Evolutionary conservation across 441 rosid species (phyloP).

Genomic region (Biscutella laevigata): DNA sequence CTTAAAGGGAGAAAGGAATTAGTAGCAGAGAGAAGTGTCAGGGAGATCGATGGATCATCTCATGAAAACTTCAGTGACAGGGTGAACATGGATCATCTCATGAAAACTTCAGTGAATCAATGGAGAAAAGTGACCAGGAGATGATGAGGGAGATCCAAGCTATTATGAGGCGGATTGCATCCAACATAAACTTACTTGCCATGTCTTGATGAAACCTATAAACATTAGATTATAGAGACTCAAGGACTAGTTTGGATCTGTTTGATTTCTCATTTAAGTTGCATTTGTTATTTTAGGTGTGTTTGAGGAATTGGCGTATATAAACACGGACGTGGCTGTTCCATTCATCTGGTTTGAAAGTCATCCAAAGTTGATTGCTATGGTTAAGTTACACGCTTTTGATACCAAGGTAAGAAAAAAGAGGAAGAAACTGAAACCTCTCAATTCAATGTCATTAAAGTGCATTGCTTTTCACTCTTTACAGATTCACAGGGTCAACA

Average conservation of each 20-base stretch:
- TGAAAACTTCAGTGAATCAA: constrained; percentile 45
- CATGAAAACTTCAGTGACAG: too few relatives aligned
- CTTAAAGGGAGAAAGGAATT: constrained; percentile 48
- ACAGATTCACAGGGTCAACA: constrained; percentile 95
- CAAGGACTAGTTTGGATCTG: too few relatives aligned
- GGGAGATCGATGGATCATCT: too few relatives aligned
- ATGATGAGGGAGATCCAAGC: constrained; percentile 95
- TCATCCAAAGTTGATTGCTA: constrained; percentile 80
- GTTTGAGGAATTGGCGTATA: constrained; percentile 86
- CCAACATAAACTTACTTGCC: too few relatives aligned
- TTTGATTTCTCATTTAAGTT: too few relatives aligned
- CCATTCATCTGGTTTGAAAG: constrained; percentile 94
- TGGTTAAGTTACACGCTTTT: constrained; percentile 92
- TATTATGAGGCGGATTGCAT: too few relatives aligned
- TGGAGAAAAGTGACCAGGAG: constrained; percentile 89
- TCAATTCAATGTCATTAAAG: not conserved
- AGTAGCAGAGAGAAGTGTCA: constrained; percentile 42
- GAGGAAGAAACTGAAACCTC: not conserved
- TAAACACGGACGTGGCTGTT: constrained; percentile 74
- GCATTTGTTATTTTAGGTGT: constrained; percentile 60
- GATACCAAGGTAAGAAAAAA: constrained; percentile 78
- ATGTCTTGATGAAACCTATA: too few relatives aligned
- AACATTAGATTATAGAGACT: too few relatives aligned
- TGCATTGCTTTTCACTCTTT: not conserved
- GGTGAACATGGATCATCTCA: too few relatives aligned